These are phyloP conservation scores for Parasarocladium wereldwijsianum DNA, from an alignment of 2,329 filamentous ascomycete species.

Conservation along the genomic window DNA sequence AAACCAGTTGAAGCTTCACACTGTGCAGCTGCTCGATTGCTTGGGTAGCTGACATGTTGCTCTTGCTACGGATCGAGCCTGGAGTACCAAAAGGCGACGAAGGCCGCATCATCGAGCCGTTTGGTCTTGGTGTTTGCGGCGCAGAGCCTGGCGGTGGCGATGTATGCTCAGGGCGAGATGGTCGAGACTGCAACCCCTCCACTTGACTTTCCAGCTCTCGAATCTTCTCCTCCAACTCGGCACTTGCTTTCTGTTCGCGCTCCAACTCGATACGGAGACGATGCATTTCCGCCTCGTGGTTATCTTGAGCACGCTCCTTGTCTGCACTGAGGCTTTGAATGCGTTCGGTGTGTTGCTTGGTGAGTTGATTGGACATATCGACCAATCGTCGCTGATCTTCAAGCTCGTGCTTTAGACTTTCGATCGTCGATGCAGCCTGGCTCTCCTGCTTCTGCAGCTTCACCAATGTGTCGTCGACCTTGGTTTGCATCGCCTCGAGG, in stretches of 20 bases:
- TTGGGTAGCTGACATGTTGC: conserved; percentile 43
- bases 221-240: conserved; percentile 30
- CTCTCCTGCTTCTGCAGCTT: conserved; percentile 80
- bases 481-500: conserved; percentile 70
- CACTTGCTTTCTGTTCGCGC: conserved; percentile 31
- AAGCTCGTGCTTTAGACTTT: conserved; percentile 75
- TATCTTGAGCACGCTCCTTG: conserved; percentile 44
- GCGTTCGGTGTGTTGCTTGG: conserved; percentile 55
- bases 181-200: conserved; percentile 35
- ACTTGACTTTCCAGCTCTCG: conserved; percentile 37
- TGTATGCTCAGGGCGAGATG: too few relatives aligned
- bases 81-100: conserved; percentile 49
- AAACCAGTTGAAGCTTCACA: conserved; percentile 57
- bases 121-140: conserved; percentile 46
- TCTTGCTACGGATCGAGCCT: conserved; percentile 39
- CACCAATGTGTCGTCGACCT: conserved; percentile 69
- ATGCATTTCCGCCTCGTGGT: conserved; percentile 45
- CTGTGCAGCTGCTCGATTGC: conserved; percentile 50
- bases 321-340: conserved; percentile 56
- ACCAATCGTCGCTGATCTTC: conserved; percentile 69
- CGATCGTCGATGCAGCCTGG: conserved; percentile 64
- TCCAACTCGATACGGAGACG: conserved; percentile 43
- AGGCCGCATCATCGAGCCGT: conserved; percentile 40
- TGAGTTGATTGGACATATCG: conserved; percentile 65
- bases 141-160: conserved; percentile 28